Evolutionary conservation across 495 filamentous ascomycete genomes (phyloP), one percentile per base, ranked within the genome.

Genomic region (Aspergillus affinis): DNA sequence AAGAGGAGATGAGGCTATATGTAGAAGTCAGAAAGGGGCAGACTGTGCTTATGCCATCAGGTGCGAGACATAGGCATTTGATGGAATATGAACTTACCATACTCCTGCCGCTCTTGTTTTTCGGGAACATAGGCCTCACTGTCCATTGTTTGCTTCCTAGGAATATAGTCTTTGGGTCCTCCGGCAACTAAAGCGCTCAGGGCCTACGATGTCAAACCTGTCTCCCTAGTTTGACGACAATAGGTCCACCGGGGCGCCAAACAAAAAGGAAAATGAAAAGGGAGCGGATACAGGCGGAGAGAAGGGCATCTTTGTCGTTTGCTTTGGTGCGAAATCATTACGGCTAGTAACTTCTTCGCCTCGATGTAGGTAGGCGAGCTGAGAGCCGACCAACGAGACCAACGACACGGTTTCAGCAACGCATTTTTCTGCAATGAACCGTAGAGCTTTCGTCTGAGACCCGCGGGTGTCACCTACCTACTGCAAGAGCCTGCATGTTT

Each of bases 381-480:
- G 36, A 41, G 15, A 41, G 36, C 36, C 36, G 36, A 15, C 36
- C 36, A 41, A 41, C 36, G 36, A 41, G 36, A 15, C 36, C 36
- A 41, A 41, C 36, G 36, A 41, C 36, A 41, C 4, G 36, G 10
- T 41, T 17, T 41, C 36, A 41, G 13, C 36, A 41, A 17, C 36
- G 36, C 9, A 41, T 41, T 41, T 4, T 41, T 1, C 36, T 41
- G 36, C 36, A 44, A 29, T 19, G 18, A 54, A 29, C 51, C 58
- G 51, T 45, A 27, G 27, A 54, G 17, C 57, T 54, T 47, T 53
- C 50, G 20, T 9, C 49, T 20, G 27, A 21, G 30, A 44, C 20
- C 51, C 51, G 51, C 26, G 41, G 21, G 58, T 55, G 30, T 54
- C 51, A 60, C 58, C 26, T 41, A 15, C 36, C 26, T 41, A 15